phyloP scores from a whole-genome alignment of 768 basidiomycete species.

The Macrolepiota albuminosa region DNA sequence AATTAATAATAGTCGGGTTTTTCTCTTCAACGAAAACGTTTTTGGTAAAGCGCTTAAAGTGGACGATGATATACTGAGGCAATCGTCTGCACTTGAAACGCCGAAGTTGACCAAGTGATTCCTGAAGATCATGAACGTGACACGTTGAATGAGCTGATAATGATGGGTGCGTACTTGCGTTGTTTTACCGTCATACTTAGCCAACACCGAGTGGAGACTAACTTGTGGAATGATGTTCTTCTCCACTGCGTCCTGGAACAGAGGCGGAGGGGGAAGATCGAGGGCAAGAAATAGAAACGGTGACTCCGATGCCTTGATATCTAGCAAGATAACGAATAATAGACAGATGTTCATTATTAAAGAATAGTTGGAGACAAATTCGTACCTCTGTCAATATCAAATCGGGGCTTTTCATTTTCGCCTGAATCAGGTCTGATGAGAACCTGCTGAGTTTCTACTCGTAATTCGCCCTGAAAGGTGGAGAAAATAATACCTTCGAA shows the following conservation, averaged over 20 bases:
- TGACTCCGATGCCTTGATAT: conserved; percentile 78
- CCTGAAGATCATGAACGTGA: conserved; percentile 39
- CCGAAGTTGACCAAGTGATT: conserved; percentile 78
- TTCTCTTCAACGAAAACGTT: conserved; percentile 98
- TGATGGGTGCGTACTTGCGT: conserved; percentile 59
- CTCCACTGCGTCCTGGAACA: conserved; percentile 94
- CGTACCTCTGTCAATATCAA: conserved; percentile 92
- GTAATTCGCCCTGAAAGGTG: conserved; percentile 91
- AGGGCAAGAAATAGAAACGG: conserved; percentile 96
- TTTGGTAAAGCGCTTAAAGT: conserved; percentile 95
- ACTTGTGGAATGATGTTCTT: conserved; percentile 99
- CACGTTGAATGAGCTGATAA: neutral
- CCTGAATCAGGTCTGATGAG: conserved; percentile 75
- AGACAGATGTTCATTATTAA: conserved; percentile 3
- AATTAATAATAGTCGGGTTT: conserved; percentile 98
- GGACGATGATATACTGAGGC: conserved; percentile 89
- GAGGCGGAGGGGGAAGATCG: conserved; percentile 94
- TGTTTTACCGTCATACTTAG: conserved; percentile 90
- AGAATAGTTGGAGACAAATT: neutral
- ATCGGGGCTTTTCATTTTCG: conserved; percentile 77
- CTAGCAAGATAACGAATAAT: conserved; percentile 32
- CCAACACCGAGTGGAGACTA: conserved; percentile 80
- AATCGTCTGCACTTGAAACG: conserved; percentile 87
- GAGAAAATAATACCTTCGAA: conserved; percentile 80
- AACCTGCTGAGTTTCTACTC: conserved; percentile 91